Evolutionary conservation across 2,329 filamentous ascomycete species (phyloP), one percentile per base, ranked within the genome.

Genomic region (Aspergillus fructus): DNA sequence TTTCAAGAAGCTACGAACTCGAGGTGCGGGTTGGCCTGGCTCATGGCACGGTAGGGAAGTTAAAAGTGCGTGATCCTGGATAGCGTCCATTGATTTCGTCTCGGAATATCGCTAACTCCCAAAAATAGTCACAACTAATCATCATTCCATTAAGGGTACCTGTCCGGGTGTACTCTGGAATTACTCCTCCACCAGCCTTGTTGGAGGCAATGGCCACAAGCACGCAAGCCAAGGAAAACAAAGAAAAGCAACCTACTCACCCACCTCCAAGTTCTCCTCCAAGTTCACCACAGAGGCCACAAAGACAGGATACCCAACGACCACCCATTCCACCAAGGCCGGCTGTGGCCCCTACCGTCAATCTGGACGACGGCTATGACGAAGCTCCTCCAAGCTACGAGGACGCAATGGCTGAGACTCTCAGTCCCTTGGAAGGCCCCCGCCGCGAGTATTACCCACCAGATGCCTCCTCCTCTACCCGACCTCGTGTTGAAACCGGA

Each of bases 301-400:
- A 59, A 66, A 49, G 59, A 33, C 40, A 54, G 8, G 21, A 58
- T 27, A 41, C 53, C 33, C 58, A 58, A 54, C 66, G 67, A 17
- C 74, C 78, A 13, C 78, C 77, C 2, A 78, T 75, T 64, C 69
- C 78, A 60, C 66, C 77, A 65, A 65, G 78, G 65, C 67, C 74
- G 37, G 59, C 65, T n/a, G 62, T 53, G 34, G 60, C 62, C 33
- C 63, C 67, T 3, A 64, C 65, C 17, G 58, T 61, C 30, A 65
- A 65, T 55, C 58, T 63, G 42, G 61, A 64, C 40, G 63, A 67
- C 21, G 61, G 30, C 27, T 71, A 70, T 62, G 88, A 91, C 33
- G 91, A 94, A 55, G 90, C 91, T n/a, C 93, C 93, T 17, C 93
- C 93, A 7, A 96, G 91, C 68, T 97, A 97, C 69, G 92, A 96